Base-by-base conservation (phyloP, 441 rosid species). In the Biscutella laevigata region DNA sequence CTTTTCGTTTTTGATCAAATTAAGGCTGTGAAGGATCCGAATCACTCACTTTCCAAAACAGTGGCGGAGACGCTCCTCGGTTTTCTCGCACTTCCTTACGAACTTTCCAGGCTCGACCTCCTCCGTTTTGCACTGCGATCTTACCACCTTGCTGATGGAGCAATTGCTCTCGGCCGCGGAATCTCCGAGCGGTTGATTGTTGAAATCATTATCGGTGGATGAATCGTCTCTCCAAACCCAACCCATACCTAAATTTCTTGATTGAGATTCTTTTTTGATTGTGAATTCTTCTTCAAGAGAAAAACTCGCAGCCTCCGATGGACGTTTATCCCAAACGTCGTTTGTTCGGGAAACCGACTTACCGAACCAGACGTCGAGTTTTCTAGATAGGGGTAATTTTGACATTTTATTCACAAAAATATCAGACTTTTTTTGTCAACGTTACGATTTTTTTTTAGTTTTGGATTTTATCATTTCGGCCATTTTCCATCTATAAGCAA, bases 61-160 rank as follows among this genome's bases (percentile, higher is more conserved):
- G 20, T 76, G 74, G 25, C 79, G 71, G 51, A 84, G 77, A 37
- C 82, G 16, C 71, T 86, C 81, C 57, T 86, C 86, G 3, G 87
- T 81, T 69, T 74, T 84, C 64, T 89, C 81, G 72, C 97, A 89
- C 83, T 86, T 89, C 8, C 80, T 63, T 4, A 89, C 22, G 72
- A 89, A 86, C 46, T 68, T 84, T 17, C 95, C 95, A 6, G 87
- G 80, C 69, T 80, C 97, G 16, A 82, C 87, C 81, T 86, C 89
- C 69, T 86, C 87, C 50, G 94, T 89, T 53, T 61, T 75, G 74
- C 94, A 84, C 61, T 71, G 74, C 38, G 88, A 76, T 42, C 71
- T 77, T 25, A 79, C 76, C 22, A 78, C 77, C 78, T 37, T 83
- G 48, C 79, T 57, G 17, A 85, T 84, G 13, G 83, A 71, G 71